Evolutionary conservation across 192 early-diverging fungal species (phyloP), one percentile per base, ranked within the genome.

Genomic region (Podila clonocystis): DNA sequence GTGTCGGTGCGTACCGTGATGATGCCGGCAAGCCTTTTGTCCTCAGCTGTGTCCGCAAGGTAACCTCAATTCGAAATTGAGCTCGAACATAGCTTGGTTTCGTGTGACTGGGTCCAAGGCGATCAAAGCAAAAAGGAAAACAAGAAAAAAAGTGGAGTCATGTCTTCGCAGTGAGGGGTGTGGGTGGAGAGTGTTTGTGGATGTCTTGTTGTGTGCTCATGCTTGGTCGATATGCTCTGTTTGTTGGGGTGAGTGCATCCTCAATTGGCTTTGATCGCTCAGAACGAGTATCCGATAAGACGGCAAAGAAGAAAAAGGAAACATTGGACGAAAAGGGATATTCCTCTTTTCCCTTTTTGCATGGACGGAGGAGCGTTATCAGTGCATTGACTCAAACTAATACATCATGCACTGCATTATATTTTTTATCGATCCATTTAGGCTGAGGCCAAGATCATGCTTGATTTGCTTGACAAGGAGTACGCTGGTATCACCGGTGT

Each of bases 1-100:
- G 97, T 67, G 97, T 97, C 29, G 98, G 98, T 73, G 98, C 97
- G 50, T 99, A 98, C 87, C 93, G 97, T 80, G 95, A 96, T 78
- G 96, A 99, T 79, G 82, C 76, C 26, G 94, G 94, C 67, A 94
- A 96, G 85, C 98, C 98, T 58, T 98, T 92, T 80, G 97, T 99
- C 24, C 89, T 99, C 73, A 85, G 74, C 74, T 91, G 90, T 36
- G 97, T 99, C 41, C 88, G 91, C 67, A 95, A 97, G 91, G 93
- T 92, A 82, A 24, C 36, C 19, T 30, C 13, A 22, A 22, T 29
- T 33, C 41, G 41, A 45, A 45, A 45, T 45, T 45, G 5, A 2
- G 48, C 59, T 73, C 41, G 30, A 26, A 11, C 9, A 1, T 36
- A 9, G 34, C 34, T 45, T 45, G 41, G 12, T 45, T 15, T 45